These are phyloP conservation scores for Trichoderma parareesei DNA, from an alignment of 495 filamentous ascomycete species.

Conservation along the genomic window DNA sequence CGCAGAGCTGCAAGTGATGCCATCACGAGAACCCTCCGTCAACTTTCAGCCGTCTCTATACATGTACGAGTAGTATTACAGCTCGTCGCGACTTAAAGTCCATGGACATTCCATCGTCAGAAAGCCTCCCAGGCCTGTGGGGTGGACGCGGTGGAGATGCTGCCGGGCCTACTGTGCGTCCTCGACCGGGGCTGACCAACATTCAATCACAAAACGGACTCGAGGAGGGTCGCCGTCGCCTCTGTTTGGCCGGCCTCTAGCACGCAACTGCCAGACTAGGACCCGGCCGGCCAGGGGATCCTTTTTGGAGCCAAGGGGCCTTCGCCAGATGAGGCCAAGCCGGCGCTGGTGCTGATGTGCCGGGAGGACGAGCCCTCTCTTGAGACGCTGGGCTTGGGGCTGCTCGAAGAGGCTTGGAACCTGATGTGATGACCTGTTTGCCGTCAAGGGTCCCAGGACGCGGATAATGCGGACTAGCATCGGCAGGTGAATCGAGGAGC, in stretches of 20 bases:
- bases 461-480: background rate
- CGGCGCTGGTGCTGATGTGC: background rate
- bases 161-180: background rate
- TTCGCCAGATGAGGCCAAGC: background rate
- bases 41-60: too few relatives aligned
- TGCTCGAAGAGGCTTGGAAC: background rate
- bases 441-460: constrained; percentile 2
- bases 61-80: too few relatives aligned
- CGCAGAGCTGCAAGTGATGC: too few relatives aligned
- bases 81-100: background rate
- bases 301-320: too few relatives aligned
- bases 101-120: background rate
- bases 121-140: background rate
- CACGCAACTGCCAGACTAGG: constrained; percentile 8
- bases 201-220: background rate
- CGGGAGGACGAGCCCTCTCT: background rate
- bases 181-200: background rate
- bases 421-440: background rate
- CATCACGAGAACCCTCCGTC: too few relatives aligned
- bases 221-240: constrained; percentile 1
- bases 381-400: background rate
- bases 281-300: background rate
- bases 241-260: background rate
- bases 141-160: background rate
- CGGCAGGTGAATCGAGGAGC: constrained; percentile 7